Base-by-base conservation (phyloP, 2,329 filamentous ascomycete genomes). In the Phaeophleospora eucalypticola region DNA sequence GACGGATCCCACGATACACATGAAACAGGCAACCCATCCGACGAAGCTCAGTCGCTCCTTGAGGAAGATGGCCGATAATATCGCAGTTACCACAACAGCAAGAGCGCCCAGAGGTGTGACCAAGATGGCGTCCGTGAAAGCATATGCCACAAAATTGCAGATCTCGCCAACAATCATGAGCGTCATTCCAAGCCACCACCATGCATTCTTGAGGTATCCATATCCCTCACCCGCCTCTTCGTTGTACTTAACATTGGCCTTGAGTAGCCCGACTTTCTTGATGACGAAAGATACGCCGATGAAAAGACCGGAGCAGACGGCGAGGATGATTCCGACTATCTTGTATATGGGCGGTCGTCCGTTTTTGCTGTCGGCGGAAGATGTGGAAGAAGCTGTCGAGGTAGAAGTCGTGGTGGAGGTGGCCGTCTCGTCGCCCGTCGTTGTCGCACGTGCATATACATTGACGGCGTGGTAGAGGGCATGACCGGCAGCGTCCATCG, bases 121-220 rank as follows among this genome's bases (percentile, higher is more conserved):
- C 54, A 97, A 74, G 59, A 97, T 96, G 51, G 91, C 91, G 68
- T 97, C 93, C 53, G 93, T 93, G 61, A 97, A 97, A 46, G 89
- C 88, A 65, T 97, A 97, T 44, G 93, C 93, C 65, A 91, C 88
- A 66, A 97, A 95, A 71, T 98, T 98, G 80, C 89, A 95, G 46
- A 95, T 81, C 69, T 98, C 93, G 58, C 93, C 93, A 36, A 97
- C 61, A 59, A 97, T 95, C 93, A 98, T 97, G 49, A 97, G 77
- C 0, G 75, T 89, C 93, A 98, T 97, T 59, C 93, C 93, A 1
- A 74, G 69, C 93, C 93, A 98, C 93, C 93, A 98, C 74, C 80
- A 95, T 16, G 76, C 76, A 63, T 97, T 97, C 73, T 95, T 95
- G 60, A 98, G 81, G 67, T 97, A 98, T 52, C 91, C 90, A 67